phyloP scores from a whole-genome alignment of 805 yeast species.

The Scheffersomyces ergatensis region DNA sequence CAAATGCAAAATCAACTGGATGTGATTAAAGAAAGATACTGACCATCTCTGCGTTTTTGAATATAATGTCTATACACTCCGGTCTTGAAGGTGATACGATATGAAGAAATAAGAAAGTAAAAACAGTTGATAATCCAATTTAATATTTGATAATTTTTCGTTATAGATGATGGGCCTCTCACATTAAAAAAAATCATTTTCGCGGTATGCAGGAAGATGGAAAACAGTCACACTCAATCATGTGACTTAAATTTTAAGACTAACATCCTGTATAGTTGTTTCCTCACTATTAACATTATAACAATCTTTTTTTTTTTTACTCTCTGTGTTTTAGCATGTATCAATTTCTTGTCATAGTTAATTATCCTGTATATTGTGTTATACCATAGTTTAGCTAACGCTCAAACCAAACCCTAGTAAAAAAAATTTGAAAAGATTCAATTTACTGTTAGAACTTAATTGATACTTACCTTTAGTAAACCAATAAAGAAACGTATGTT shows the following conservation, averaged over 20 bases:
- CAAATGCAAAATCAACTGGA: neutral
- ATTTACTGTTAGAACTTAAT: neutral
- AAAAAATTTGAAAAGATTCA: neutral
- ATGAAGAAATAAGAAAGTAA: neutral
- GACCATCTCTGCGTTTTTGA: slow-evolving; percentile 97
- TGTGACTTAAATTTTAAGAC: too few species aligned
- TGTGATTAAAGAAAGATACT: slow-evolving; percentile 43
- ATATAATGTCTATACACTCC: slow-evolving; percentile 76
- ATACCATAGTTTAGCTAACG: neutral
- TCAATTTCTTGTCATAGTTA: neutral
- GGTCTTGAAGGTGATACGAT: slow-evolving; percentile 52
- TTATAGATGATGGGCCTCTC: too few species aligned
- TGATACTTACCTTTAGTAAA: neutral
- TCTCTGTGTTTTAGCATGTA: too few species aligned
- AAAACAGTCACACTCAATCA: neutral
- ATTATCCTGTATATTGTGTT: neutral
- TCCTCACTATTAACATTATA: too few species aligned
- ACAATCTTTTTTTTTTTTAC: too few species aligned
- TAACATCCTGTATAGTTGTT: too few species aligned
- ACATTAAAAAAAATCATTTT: too few species aligned
- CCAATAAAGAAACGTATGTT: slow-evolving; percentile 1
- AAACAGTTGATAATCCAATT: too few species aligned
- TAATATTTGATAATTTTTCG: neutral
- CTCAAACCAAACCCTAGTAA: neutral
- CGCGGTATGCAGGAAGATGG: too few species aligned